A percentile compares a stretch with the other conserved stretches of the same genome.
Conservation (phyloP, 2,329 filamentous ascomycete species). For the Trichoderma cornu-damae region DNA sequence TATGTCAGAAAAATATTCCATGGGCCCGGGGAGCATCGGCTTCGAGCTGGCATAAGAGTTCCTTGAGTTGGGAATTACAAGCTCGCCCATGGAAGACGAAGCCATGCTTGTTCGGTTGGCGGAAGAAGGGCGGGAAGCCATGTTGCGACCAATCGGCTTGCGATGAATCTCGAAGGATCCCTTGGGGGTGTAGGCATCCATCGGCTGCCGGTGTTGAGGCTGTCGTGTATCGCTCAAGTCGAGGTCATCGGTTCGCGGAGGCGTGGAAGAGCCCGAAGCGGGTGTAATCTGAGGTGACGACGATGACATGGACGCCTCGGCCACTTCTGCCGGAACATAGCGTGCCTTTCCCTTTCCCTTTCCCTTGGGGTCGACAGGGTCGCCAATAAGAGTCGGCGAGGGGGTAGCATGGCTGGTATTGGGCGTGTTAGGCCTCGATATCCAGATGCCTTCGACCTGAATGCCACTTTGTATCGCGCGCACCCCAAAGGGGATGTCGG, state of each 20-base stretch:
- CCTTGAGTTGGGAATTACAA: slow-evolving; percentile 7
- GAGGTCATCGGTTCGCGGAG: background rate
- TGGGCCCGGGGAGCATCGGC: slow-evolving; percentile 4
- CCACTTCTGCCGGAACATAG: slow-evolving; percentile 2
- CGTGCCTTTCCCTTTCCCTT: slow-evolving; percentile 24
- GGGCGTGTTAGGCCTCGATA: slow-evolving; percentile 49
- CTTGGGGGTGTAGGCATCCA: background rate
- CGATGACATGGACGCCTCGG: background rate
- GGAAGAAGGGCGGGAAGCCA: slow-evolving; percentile 9
- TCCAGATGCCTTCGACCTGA: slow-evolving; percentile 81
- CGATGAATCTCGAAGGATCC: background rate
- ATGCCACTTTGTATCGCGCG: slow-evolving; percentile 78
- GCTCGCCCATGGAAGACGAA: slow-evolving; percentile 3
- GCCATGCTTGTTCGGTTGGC: slow-evolving; percentile 11
- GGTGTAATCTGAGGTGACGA: background rate
- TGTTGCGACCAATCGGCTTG: background rate
- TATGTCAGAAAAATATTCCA: slow-evolving; percentile 12
- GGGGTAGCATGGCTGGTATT: slow-evolving; percentile 24
- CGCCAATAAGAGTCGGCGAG: slow-evolving; percentile 25
- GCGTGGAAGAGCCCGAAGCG: background rate
- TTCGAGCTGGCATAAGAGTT: slow-evolving; percentile 6
- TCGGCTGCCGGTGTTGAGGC: background rate
- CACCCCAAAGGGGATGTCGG: slow-evolving; percentile 78
- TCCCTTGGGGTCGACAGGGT: slow-evolving; percentile 16
- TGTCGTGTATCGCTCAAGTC: background rate